These are phyloP conservation scores for Saussurea involucrata DNA, from an alignment of 129 eudicot species.

Conservation along the genomic window DNA sequence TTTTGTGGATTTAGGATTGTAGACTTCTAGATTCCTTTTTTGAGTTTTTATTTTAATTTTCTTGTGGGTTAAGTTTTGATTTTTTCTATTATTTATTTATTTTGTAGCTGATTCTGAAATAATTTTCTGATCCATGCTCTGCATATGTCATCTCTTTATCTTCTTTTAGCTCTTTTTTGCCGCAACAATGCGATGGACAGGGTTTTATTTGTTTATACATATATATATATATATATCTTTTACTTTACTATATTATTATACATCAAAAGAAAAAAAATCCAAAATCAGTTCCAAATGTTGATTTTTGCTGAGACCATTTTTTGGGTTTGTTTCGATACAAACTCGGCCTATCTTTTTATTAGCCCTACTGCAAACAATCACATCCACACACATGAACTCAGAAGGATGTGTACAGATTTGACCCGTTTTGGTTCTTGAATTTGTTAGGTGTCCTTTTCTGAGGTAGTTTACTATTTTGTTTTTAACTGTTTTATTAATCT, in stretches of 20 bases:
- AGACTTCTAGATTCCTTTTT: background rate
- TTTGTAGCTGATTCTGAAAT: background rate
- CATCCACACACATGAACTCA: background rate
- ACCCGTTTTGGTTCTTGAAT: background rate
- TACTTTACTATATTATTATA: background rate
- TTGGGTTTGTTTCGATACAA: background rate
- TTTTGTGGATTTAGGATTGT: background rate
- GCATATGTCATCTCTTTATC: constrained; percentile 4
- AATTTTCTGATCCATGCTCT: background rate
- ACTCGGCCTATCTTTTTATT: background rate
- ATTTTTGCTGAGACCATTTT: background rate
- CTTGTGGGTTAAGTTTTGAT: background rate
- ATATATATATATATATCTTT: background rate
- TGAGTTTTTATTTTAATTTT: background rate
- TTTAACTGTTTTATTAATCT: background rate
- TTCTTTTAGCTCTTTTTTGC: background rate
- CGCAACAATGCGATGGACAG: background rate
- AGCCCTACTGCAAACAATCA: background rate
- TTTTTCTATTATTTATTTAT: background rate
- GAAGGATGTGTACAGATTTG: background rate
- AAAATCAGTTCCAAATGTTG: background rate
- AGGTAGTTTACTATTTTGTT: background rate
- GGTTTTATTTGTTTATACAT: background rate
- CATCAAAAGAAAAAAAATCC: background rate
- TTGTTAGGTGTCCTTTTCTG: background rate